phyloP scores from a whole-genome alignment of 208 protist genomes.

The Crithidia expoeki region DNA sequence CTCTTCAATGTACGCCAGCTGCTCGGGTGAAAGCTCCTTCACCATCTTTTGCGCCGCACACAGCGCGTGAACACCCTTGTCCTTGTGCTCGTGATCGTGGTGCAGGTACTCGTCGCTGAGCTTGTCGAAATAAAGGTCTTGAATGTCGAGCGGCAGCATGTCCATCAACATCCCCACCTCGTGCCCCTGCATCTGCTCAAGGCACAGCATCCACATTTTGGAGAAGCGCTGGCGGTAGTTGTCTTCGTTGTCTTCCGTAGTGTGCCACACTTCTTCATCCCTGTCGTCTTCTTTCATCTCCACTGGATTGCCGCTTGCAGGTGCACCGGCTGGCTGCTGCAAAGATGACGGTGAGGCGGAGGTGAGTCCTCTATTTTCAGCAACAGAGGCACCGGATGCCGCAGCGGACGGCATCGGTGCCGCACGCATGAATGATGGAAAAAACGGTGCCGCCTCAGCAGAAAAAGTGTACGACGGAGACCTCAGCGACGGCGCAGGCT shows the following conservation, averaged over 20 bases:
- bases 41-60: constrained; percentile 41
- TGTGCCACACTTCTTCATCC: background rate
- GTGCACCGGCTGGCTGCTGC: too few relatives aligned
- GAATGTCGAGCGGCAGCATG: constrained; percentile 51
- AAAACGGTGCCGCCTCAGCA: constrained; percentile 55
- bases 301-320: background rate
- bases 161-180: constrained; percentile 56
- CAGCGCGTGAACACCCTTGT: constrained; percentile 35
- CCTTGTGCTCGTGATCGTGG: constrained; percentile 24
- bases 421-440: constrained; percentile 54
- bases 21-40: constrained; percentile 38
- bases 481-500: too few relatives aligned
- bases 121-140: constrained; percentile 42
- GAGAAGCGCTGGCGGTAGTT: constrained; percentile 31
- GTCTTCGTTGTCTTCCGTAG: constrained; percentile 1
- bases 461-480: constrained; percentile 47
- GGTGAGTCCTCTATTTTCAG: background rate
- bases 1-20: constrained; percentile 44
- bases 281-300: background rate
- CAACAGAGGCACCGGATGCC: background rate
- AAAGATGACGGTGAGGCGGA: too few relatives aligned
- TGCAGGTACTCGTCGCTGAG: constrained; percentile 37
- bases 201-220: constrained; percentile 32
- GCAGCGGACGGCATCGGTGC: background rate
- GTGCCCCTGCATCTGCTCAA: constrained; percentile 38